Percentiles rank a stretch among this genome's conserved stretches.
phyloP scores from a whole-genome alignment of 2,329 filamentous ascomycete species.

The Diaporthe batatas region DNA sequence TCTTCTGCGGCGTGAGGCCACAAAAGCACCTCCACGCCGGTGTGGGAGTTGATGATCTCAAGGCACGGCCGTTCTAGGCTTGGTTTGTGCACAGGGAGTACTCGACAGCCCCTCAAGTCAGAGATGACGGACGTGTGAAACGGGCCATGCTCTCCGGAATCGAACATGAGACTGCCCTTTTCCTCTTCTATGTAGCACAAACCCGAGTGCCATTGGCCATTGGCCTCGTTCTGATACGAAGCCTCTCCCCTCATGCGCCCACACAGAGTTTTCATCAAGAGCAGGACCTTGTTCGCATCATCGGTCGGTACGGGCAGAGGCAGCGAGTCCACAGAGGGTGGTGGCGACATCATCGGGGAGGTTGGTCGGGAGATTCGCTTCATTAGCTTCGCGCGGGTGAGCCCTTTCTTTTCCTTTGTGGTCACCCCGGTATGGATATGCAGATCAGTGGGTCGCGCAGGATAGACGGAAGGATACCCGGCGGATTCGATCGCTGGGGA shows the following conservation, averaged over 20 bases:
- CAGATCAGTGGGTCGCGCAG: constrained; percentile 52
- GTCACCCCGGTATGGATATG: constrained; percentile 50
- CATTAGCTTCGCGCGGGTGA: constrained; percentile 62
- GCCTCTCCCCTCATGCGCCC: constrained; percentile 85
- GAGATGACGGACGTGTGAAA: constrained; percentile 77
- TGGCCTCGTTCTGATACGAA: constrained; percentile 75
- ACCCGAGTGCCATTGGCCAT: constrained; percentile 76
- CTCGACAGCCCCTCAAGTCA: constrained; percentile 80
- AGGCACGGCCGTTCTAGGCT: constrained; percentile 65
- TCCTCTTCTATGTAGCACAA: constrained; percentile 84
- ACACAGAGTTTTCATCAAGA: constrained; percentile 82
- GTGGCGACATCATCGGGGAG: constrained; percentile 67
- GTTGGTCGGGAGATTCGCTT: constrained; percentile 70
- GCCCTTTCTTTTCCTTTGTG: constrained; percentile 62
- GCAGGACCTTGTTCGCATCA: constrained; percentile 78
- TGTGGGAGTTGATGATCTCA: constrained; percentile 67
- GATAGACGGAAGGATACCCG: constrained; percentile 56
- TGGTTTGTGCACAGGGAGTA: constrained; percentile 67
- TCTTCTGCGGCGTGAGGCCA: constrained; percentile 75
- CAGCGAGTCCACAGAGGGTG: constrained; percentile 71
- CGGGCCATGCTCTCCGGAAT: constrained; percentile 74
- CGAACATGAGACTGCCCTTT: constrained; percentile 79
- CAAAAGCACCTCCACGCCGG: constrained; percentile 72
- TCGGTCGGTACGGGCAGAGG: constrained; percentile 71
- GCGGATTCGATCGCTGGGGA: constrained; percentile 58